phyloP scores from a whole-genome alignment of 2,329 filamentous ascomycete species.

The Paramyrothecium roridum region DNA sequence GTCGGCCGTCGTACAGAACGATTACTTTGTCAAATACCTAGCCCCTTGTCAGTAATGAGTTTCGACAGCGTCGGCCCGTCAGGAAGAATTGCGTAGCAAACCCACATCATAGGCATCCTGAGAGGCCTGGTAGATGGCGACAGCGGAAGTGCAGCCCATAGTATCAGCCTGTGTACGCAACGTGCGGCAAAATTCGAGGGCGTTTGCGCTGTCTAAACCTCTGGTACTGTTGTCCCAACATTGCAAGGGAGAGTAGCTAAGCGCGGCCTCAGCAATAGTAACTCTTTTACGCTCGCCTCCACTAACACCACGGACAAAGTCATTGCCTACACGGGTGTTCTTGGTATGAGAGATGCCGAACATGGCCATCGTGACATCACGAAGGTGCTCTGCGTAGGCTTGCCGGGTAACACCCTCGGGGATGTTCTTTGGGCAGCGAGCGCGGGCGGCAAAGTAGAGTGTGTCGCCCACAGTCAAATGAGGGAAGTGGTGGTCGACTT shows the following conservation, averaged over 20 bases:
- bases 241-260: conserved; percentile 19
- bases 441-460: conserved; percentile 56
- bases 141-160: conserved; percentile 7
- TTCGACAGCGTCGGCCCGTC: neutral
- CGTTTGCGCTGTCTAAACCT: conserved; percentile 50
- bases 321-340: conserved; percentile 51
- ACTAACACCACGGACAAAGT: conserved; percentile 41
- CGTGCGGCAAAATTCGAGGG: conserved; percentile 40
- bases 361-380: conserved; percentile 51
- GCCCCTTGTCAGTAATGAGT: neutral
- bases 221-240: conserved; percentile 45
- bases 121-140: conserved; percentile 58
- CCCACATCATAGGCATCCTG: conserved; percentile 47
- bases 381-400: conserved; percentile 43
- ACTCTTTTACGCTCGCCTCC: conserved; percentile 45
- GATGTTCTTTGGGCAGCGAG: conserved; percentile 42
- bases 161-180: conserved; percentile 14
- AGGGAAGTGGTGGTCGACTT: conserved; percentile 42
- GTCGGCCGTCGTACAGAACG: conserved; percentile 63
- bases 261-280: conserved; percentile 24
- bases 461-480: conserved; percentile 52
- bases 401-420: conserved; percentile 38
- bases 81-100: neutral
- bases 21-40: conserved; percentile 63
- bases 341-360: conserved; percentile 53